Percentiles rank a stretch among this genome's conserved stretches.
Conservation (phyloP, 306 rosid species). For the Acacia acuminata region DNA sequence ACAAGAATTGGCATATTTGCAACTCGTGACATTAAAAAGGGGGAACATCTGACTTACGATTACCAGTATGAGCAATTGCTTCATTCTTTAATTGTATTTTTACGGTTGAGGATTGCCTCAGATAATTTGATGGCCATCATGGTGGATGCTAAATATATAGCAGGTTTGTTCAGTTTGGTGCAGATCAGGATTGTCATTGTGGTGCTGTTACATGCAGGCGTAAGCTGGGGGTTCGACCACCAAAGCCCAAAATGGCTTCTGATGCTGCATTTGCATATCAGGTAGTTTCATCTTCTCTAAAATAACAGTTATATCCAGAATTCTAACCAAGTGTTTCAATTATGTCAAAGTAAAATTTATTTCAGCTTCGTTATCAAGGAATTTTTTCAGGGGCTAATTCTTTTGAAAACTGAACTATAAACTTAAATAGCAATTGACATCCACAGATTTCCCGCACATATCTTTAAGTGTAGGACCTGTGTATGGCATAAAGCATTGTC, state of each 20-base stretch:
- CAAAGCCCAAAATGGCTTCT: constrained; percentile 79
- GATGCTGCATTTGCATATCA: constrained; percentile 90
- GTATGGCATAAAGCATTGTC: neutral
- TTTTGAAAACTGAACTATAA: neutral
- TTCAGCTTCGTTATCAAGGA: constrained; percentile 14
- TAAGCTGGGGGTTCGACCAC: constrained; percentile 85
- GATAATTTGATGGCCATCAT: neutral
- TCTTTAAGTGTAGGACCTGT: no score
- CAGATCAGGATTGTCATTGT: constrained; percentile 99
- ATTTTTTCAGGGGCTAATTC: constrained; percentile 4
- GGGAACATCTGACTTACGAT: constrained; percentile 93
- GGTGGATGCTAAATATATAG: constrained; percentile 60
- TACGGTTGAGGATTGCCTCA: constrained; percentile 6
- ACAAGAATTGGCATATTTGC: constrained; percentile 96
- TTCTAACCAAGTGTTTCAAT: constrained; percentile 23
- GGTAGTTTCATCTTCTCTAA: constrained; percentile 72
- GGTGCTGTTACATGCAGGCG: constrained; percentile 85
- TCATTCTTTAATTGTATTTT: constrained; percentile 28
- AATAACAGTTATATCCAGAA: constrained; percentile 52
- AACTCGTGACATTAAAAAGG: constrained; percentile 67
- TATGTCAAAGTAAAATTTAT: constrained; percentile 22
- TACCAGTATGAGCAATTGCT: constrained; percentile 76
- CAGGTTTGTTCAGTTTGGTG: constrained; percentile 99
- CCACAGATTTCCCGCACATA: neutral
- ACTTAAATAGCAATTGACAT: no score